phyloP scores from a whole-genome alignment of 495 filamentous ascomycete species.

The Penicillium dipodomyicola region DNA sequence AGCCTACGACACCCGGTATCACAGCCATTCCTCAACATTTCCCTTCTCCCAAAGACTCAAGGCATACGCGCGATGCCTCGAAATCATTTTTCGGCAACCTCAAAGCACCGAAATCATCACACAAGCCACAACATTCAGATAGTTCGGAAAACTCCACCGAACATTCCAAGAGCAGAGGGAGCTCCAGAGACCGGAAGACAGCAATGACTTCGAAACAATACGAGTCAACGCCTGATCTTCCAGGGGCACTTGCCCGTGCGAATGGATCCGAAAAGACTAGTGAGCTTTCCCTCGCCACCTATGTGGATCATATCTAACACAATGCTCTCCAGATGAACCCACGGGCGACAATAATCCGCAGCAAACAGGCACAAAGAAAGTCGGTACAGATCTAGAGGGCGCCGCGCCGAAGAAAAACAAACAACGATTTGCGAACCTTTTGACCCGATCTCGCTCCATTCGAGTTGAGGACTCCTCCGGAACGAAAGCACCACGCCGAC shows the following conservation, averaged over 20 bases:
- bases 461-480: constrained; percentile 50
- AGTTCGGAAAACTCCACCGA: constrained; percentile 40
- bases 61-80: constrained; percentile 53
- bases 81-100: constrained; percentile 57
- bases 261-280: constrained; percentile 32
- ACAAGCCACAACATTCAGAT: constrained; percentile 41
- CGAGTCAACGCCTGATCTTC: constrained; percentile 46
- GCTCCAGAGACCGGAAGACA: constrained; percentile 42
- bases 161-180: constrained; percentile 44
- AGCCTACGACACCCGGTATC: constrained; percentile 45
- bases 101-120: constrained; percentile 55
- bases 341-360: constrained; percentile 27
- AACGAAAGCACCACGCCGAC: constrained; percentile 35
- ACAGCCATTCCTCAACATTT: constrained; percentile 56
- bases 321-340: constrained; percentile 16
- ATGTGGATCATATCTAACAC: constrained; percentile 12
- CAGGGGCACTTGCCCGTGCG: constrained; percentile 29
- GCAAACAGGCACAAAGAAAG: constrained; percentile 28
- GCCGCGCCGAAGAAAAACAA: constrained; percentile 43
- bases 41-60: constrained; percentile 48
- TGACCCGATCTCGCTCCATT: constrained; percentile 67
- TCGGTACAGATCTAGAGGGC: constrained; percentile 32
- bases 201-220: constrained; percentile 34
- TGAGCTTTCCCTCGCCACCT: constrained; percentile 17
- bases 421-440: constrained; percentile 53